phyloP scores from a whole-genome alignment of 148 eudicot genomes.

The Cornus suecica region DNA sequence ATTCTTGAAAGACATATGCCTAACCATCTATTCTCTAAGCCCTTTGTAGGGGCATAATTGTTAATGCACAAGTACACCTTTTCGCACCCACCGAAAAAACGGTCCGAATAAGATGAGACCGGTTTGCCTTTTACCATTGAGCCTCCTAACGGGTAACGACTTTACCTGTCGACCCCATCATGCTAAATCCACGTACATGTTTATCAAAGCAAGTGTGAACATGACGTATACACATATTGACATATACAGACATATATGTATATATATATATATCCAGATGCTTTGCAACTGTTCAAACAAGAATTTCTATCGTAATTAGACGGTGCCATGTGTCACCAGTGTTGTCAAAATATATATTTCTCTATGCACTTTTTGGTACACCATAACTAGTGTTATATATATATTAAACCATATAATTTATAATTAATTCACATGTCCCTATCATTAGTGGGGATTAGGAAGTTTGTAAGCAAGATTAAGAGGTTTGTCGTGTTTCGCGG shows the following conservation, averaged over 20 bases:
- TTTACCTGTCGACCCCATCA: conserved; percentile 50
- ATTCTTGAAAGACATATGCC: neutral
- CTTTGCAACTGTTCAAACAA: too few relatives aligned
- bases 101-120: conserved; percentile 43
- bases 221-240: too few relatives aligned
- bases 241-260: too few relatives aligned
- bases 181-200: conserved; percentile 1
- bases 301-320: neutral
- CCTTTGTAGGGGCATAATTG: neutral
- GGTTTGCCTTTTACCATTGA: conserved; percentile 27
- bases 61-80: neutral
- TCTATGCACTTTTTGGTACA: neutral
- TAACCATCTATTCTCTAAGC: neutral
- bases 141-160: conserved; percentile 46
- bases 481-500: conserved; percentile 14
- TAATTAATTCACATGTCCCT: neutral
- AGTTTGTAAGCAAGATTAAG: neutral
- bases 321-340: conserved; percentile 11
- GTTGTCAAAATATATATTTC: conserved; percentile 6
- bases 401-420: neutral
- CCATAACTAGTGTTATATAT: neutral
- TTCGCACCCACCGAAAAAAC: conserved; percentile 23
- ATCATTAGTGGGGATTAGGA: conserved; percentile 4
- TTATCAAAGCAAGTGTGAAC: neutral
- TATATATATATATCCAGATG: too few relatives aligned